Evolutionary conservation across 345 rosid genomes (phyloP).

Genomic region (Linum lewisii): DNA sequence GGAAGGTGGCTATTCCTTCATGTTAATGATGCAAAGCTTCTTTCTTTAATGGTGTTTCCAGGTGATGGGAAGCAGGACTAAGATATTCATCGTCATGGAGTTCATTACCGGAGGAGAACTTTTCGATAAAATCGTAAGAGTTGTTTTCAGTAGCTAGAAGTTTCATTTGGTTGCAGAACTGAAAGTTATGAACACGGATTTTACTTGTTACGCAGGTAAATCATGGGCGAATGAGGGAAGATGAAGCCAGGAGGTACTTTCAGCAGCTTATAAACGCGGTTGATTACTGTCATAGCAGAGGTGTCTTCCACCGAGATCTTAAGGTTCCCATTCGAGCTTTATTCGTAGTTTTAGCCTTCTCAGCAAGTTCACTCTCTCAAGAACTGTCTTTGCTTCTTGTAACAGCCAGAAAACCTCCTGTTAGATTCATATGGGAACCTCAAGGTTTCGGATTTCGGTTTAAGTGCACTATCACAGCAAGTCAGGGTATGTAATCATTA

Average conservation of each 20-base stretch:
- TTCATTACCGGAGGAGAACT: constrained; percentile 26
- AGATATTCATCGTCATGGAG: constrained; percentile 26
- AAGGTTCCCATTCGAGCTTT: constrained; percentile 36
- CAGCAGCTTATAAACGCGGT: constrained; percentile 94
- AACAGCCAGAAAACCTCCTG: constrained; percentile 86
- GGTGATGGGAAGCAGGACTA: constrained; percentile 28
- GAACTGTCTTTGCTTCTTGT: constrained; percentile 12
- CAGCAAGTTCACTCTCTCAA: constrained; percentile 6
- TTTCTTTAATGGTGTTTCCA: constrained; percentile 4
- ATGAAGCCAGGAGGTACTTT: constrained; percentile 79
- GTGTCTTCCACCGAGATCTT: constrained; percentile 93
- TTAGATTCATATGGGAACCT: constrained; percentile 82
- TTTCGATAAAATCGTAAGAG: constrained; percentile 26
- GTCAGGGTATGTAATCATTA: constrained; percentile 69
- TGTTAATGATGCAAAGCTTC: constrained; percentile 3
- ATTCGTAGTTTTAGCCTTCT: neutral
- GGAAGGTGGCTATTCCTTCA: neutral
- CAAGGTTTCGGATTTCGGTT: constrained; percentile 93
- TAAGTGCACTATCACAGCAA: constrained; percentile 94
- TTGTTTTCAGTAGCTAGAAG: neutral
- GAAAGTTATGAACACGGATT: neutral
- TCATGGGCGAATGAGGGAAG: constrained; percentile 85
- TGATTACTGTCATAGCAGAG: constrained; percentile 97
- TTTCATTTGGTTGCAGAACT: neutral
- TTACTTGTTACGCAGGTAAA: constrained; percentile 50